Evolutionary conservation across 2,329 filamentous ascomycete species (phyloP).

Genomic region (Cercospora sojina): DNA sequence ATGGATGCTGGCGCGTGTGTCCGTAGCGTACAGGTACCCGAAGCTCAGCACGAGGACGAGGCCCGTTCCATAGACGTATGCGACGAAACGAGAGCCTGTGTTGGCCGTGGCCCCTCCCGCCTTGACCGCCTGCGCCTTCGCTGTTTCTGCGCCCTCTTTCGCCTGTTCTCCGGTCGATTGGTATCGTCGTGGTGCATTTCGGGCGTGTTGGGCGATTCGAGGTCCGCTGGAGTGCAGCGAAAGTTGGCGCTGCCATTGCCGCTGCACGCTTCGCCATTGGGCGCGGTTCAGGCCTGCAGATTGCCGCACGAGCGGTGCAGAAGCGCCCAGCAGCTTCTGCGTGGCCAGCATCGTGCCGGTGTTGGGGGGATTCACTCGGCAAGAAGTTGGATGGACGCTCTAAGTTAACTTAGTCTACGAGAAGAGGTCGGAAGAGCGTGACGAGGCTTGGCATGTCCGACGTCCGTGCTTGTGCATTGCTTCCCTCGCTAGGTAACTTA

Average conservation of each 20-base stretch:
- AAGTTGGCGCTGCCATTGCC: conserved; percentile 30
- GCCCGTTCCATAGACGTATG: conserved; percentile 55
- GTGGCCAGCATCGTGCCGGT: conserved; percentile 26
- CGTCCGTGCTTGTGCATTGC: background rate
- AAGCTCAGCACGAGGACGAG: conserved; percentile 50
- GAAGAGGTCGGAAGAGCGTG: background rate
- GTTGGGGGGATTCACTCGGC: background rate
- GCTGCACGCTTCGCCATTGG: conserved; percentile 28
- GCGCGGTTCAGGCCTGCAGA: conserved; percentile 22
- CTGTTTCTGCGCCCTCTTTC: conserved; percentile 4
- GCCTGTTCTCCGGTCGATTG: conserved; percentile 20
- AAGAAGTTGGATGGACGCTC: background rate
- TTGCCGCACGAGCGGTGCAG: conserved; percentile 23
- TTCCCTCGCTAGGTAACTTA: too few relatives aligned
- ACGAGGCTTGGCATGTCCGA: background rate
- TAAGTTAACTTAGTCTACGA: too few relatives aligned
- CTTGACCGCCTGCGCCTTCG: conserved; percentile 29
- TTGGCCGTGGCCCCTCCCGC: conserved; percentile 38
- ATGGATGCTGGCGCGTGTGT: conserved; percentile 55
- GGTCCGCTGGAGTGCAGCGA: conserved; percentile 19
- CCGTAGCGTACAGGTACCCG: conserved; percentile 54
- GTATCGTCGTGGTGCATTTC: conserved; percentile 16
- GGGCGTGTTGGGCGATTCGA: conserved; percentile 11
- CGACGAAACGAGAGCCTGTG: conserved; percentile 48
- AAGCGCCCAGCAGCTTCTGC: conserved; percentile 25